These are phyloP conservation scores for Lasiodiplodia sp. DNA, from an alignment of 2,329 filamentous ascomycete genomes.

Conservation along the genomic window DNA sequence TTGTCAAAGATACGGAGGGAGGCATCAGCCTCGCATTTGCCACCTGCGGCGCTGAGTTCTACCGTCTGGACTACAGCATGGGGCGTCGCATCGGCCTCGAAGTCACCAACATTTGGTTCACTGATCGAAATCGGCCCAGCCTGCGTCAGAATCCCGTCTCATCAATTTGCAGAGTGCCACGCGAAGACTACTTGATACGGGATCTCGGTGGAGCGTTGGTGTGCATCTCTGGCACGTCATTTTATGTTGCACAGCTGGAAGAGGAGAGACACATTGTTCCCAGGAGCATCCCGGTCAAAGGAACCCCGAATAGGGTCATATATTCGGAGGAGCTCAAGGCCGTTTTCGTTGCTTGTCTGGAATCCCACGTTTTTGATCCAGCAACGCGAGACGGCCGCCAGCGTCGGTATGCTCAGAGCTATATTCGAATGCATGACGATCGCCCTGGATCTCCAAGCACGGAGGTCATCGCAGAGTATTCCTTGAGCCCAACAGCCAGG, in stretches of 20 bases:
- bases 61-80: conserved; percentile 39
- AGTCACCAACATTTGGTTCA: conserved; percentile 49
- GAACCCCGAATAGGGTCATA: conserved; percentile 51
- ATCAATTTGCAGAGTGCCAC: conserved; percentile 43
- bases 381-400: conserved; percentile 3
- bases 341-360: conserved; percentile 17
- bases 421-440: conserved; percentile 26
- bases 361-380: conserved; percentile 13
- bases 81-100: conserved; percentile 31
- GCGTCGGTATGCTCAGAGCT: conserved; percentile 20
- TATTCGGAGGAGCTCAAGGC: conserved; percentile 45
- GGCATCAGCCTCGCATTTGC: conserved; percentile 43
- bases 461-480: conserved; percentile 55
- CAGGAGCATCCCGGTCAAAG: conserved; percentile 48
- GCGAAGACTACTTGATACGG: conserved; percentile 46
- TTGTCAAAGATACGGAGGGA: conserved; percentile 33
- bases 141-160: conserved; percentile 43
- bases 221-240: conserved; percentile 55
- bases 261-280: conserved; percentile 50
- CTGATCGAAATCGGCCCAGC: conserved; percentile 37
- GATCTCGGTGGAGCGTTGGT: conserved; percentile 55
- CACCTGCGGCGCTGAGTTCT: conserved; percentile 49
- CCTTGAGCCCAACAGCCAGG: conserved; percentile 64
- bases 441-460: not conserved
- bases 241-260: conserved; percentile 58